These are phyloP conservation scores for Cydonia oblonga DNA, from an alignment of 331 rosid genomes.

Conservation along the genomic window DNA sequence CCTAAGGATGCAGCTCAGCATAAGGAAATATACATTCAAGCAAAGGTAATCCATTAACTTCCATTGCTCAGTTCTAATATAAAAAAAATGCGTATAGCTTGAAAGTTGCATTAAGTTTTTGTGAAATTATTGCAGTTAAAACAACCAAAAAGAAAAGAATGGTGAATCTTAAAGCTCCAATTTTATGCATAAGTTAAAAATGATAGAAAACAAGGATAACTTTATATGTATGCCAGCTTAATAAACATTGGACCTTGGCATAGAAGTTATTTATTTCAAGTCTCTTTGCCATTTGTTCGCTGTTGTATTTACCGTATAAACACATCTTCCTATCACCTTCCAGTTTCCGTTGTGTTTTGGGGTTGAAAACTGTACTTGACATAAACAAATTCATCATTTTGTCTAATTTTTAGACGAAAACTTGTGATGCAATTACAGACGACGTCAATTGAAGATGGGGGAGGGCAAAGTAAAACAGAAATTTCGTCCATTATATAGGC, in stretches of 20 bases:
- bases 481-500: too few species aligned
- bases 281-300: too few species aligned
- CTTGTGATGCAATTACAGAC: too few species aligned
- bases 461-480: too few species aligned
- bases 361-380: too few species aligned
- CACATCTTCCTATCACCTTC: not conserved
- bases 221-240: not conserved
- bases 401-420: too few species aligned
- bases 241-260: not conserved
- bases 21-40: slow-evolving; percentile 84
- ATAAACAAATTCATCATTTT: too few species aligned
- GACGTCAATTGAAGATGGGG: too few species aligned
- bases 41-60: slow-evolving; percentile 43
- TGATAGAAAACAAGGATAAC: not conserved
- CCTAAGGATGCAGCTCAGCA: slow-evolving; percentile 44
- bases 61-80: not conserved
- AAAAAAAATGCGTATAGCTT: not conserved
- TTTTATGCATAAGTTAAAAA: not conserved
- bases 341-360: not conserved
- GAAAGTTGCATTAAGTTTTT: not conserved
- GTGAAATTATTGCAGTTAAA: not conserved
- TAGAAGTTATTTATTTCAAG: too few species aligned
- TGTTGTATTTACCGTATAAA: not conserved
- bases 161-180: not conserved
- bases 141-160: not conserved